Conservation (phyloP, 306 rosid genomes). For the Sesbania bispinosa region DNA sequence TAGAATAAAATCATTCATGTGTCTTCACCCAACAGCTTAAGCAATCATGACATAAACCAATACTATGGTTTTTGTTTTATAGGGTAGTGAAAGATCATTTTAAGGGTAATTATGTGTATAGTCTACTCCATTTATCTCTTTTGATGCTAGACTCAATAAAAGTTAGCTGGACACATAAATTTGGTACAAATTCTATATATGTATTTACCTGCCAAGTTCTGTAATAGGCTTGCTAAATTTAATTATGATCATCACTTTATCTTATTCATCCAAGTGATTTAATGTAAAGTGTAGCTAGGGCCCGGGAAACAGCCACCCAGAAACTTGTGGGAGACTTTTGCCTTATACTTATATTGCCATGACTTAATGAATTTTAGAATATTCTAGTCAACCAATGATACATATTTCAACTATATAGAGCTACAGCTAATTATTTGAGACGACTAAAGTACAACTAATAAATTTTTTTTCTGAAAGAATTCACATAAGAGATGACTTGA, state of each 20-base stretch:
- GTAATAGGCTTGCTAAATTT: background rate
- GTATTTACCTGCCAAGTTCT: background rate
- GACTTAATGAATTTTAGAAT: background rate
- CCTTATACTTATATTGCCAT: background rate
- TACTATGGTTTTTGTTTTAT: background rate
- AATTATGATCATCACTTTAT: background rate
- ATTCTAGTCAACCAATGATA: constrained; percentile 5
- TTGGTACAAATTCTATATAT: background rate
- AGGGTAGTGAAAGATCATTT: background rate
- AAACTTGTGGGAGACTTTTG: background rate
- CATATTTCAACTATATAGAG: background rate
- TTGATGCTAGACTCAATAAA: background rate
- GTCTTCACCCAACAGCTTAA: no score
- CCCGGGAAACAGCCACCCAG: background rate
- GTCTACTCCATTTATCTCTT: background rate
- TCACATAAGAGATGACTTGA: background rate
- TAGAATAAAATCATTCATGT: no score
- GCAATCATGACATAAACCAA: no score
- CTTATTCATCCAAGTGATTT: background rate
- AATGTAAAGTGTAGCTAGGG: background rate
- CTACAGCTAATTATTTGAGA: background rate
- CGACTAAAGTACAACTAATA: background rate
- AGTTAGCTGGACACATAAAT: background rate
- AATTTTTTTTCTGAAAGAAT: background rate
- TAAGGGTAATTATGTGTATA: background rate